Conservation (phyloP, 768 basidiomycete genomes). For the Hortiboletus campestris region DNA sequence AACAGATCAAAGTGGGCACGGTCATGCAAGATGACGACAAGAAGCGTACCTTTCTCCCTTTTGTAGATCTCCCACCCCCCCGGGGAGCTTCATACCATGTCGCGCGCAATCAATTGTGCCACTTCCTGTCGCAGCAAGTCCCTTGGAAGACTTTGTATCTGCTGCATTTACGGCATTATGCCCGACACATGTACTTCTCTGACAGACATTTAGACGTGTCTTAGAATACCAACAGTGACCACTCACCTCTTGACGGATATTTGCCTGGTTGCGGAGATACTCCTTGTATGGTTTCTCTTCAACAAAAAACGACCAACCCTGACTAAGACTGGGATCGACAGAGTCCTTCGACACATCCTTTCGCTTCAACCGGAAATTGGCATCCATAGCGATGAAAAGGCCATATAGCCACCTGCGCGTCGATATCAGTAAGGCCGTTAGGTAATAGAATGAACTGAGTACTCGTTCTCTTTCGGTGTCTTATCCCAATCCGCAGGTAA, state of each 20-base stretch:
- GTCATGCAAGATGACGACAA: no score
- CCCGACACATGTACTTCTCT: constrained; percentile 13
- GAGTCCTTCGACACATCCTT: neutral
- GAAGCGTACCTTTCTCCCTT: constrained; percentile 15
- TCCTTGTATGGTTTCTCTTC: neutral
- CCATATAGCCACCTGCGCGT: neutral
- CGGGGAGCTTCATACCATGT: constrained; percentile 12
- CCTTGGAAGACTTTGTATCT: neutral
- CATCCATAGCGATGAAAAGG: neutral
- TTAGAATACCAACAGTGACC: no score
- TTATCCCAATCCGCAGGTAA: neutral
- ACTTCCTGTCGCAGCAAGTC: constrained; percentile 10
- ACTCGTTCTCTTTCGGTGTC: neutral
- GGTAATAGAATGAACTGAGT: neutral
- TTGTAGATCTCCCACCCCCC: constrained; percentile 16
- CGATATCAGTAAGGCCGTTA: no score
- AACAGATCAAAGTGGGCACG: no score
- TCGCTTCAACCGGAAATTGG: neutral
- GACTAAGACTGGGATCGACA: neutral
- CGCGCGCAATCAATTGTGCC: constrained; percentile 12
- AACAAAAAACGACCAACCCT: neutral
- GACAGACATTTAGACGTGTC: no score
- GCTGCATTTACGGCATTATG: constrained; percentile 8
- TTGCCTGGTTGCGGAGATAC: neutral
- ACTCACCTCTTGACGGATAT: no score